phyloP scores from a whole-genome alignment of 108 stramenopile species.

The Cyclotella distinguenda region DNA sequence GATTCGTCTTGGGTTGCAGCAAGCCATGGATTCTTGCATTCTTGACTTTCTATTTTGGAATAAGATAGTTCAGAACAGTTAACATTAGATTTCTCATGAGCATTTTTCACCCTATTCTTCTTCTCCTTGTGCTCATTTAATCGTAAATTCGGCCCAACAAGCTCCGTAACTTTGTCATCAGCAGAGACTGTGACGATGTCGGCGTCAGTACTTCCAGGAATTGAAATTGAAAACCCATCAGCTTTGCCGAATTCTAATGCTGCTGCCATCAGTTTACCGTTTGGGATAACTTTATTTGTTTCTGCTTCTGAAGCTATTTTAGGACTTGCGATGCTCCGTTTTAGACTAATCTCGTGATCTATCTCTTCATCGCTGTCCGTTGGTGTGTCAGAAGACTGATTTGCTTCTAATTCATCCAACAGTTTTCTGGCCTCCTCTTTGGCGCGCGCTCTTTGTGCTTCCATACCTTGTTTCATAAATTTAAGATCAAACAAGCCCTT shows the following conservation, averaged over 20 bases:
- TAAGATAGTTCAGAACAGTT: constrained; percentile 1
- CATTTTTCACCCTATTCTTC: constrained; percentile 39
- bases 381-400: constrained; percentile 54
- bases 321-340: constrained; percentile 21
- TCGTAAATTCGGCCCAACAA: constrained; percentile 7
- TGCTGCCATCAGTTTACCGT: constrained; percentile 78
- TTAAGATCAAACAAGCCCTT: constrained; percentile 86
- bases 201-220: constrained; percentile 19
- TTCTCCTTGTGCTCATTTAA: constrained; percentile 12
- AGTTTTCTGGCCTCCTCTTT: constrained; percentile 86
- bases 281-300: constrained; percentile 59
- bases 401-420: constrained; percentile 87
- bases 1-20: neutral
- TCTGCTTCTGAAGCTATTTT: constrained; percentile 70
- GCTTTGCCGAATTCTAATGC: constrained; percentile 77
- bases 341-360: constrained; percentile 23
- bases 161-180: constrained; percentile 21
- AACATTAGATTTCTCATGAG: constrained; percentile 1
- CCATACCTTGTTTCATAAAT: constrained; percentile 93
- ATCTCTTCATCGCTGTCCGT: constrained; percentile 47
- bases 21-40: constrained; percentile 48
- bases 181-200: constrained; percentile 5
- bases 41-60: neutral
- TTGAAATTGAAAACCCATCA: constrained; percentile 50
- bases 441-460: constrained; percentile 80